Base-by-base conservation (phyloP, 306 rosid genomes). In the Calophaca sinica region DNA sequence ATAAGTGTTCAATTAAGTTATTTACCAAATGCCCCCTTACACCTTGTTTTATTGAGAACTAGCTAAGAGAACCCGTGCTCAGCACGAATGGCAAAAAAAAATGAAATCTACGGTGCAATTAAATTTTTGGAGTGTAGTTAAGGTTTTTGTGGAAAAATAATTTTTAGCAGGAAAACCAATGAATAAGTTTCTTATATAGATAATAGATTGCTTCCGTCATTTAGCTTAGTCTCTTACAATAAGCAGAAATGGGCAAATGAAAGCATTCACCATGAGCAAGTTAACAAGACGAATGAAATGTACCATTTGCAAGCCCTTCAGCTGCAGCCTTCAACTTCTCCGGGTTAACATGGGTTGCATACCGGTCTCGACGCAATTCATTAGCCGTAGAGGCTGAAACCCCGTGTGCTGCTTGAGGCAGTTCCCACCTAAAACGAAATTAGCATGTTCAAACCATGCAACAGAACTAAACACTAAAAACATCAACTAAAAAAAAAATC, bases 241-340 rank as follows among this genome's bases (percentile, higher is more conserved):
- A 42, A 58, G 38, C 46, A 65, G 2, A 12, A 33, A 71, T 55
- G 69, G 70, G 55, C 10, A 66, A 71, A 70, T 7, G 53, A 20
- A 57, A 36, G 2, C 33, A 55, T n/a, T n/a, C n/a, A n/a, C n/a
- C 6, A 55, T 5, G 2, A 61, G 0, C 54, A 68, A 54, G 46
- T 2, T 5, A 80, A 35, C 9, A 52, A 48, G 62, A 77, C 29
- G 26, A 76, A 28, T 1, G 61, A 77, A 76, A 78, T 76, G 52
- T 84, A 91, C 98, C 68, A 52, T 85, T 69, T 7, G 88, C 71
- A 71, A 94, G 84, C 61, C 98, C 97, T 84, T 94, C 97, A 64
- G 94, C 88, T 62, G 96, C 96, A 62, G 96, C 98, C 81, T 90
- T 94, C 73, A 91, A 68, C 88, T 94, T 94, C 71, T 91, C 91